phyloP scores from a whole-genome alignment of 2,329 filamentous ascomycete species.

The Penicillium sp. region DNA sequence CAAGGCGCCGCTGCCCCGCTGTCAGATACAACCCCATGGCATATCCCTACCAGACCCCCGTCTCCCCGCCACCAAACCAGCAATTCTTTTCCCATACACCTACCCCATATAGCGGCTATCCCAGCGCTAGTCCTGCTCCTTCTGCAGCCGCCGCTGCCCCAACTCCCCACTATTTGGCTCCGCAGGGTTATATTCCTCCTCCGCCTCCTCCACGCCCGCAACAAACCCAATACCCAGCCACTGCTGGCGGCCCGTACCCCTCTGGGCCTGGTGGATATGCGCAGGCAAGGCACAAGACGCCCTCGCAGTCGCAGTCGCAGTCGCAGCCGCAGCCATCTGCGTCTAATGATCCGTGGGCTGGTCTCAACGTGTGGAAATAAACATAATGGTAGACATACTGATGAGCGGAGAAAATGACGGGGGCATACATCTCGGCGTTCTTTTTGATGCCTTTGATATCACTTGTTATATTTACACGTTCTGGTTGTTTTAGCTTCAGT shows the following conservation, averaged over 20 bases:
- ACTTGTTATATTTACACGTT: neutral
- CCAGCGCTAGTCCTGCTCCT: slow-evolving; percentile 31
- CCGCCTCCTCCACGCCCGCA: slow-evolving; percentile 63
- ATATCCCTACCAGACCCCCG: slow-evolving; percentile 42
- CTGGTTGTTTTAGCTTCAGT: neutral
- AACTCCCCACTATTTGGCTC: slow-evolving; percentile 44
- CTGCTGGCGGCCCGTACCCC: slow-evolving; percentile 49
- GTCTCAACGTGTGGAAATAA: slow-evolving; percentile 64
- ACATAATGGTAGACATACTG: neutral
- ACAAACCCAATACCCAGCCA: slow-evolving; percentile 40
- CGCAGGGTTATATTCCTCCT: slow-evolving; percentile 61
- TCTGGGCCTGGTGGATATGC: slow-evolving; percentile 54
- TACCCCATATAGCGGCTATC: slow-evolving; percentile 32
- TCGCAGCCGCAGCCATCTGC: slow-evolving; percentile 31
- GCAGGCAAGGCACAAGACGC: slow-evolving; percentile 39
- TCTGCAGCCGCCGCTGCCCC: slow-evolving; percentile 28
- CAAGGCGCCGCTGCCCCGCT: slow-evolving; percentile 41
- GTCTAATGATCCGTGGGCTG: slow-evolving; percentile 61
- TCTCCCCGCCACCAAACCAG: slow-evolving; percentile 42
- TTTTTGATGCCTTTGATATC: neutral
- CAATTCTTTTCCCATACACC: slow-evolving; percentile 36
- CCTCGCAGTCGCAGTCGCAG: slow-evolving; percentile 40
- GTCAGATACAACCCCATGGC: slow-evolving; percentile 50
- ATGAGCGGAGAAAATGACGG: neutral
- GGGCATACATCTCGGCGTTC: slow-evolving; percentile 4